Evolutionary conservation across 2,329 filamentous ascomycete genomes (phyloP).

Genomic region (Tolypocladium sp.): DNA sequence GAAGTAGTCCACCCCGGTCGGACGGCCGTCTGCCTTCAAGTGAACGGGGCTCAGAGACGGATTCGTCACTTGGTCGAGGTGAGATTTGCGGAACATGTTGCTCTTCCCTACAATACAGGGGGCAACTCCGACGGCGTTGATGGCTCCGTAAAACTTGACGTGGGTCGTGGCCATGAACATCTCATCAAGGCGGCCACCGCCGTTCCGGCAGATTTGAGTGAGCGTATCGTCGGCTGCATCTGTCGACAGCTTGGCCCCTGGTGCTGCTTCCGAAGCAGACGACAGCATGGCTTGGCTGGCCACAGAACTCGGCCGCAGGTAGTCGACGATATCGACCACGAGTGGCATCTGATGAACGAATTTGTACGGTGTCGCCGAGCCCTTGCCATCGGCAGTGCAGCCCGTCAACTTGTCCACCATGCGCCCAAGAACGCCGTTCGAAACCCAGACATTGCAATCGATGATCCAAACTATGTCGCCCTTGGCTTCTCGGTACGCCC

Average conservation of each 20-base stretch:
- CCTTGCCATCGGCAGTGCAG: slow-evolving; percentile 35
- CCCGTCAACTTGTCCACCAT: slow-evolving; percentile 87
- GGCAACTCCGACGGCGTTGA: slow-evolving; percentile 84
- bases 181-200: slow-evolving; percentile 83
- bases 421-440: slow-evolving; percentile 65
- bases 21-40: slow-evolving; percentile 28
- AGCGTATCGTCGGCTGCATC: slow-evolving; percentile 12
- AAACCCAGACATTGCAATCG: slow-evolving; percentile 95
- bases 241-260: slow-evolving; percentile 15
- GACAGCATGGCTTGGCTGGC: slow-evolving; percentile 22
- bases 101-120: slow-evolving; percentile 95
- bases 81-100: slow-evolving; percentile 94
- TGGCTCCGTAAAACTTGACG: slow-evolving; percentile 95
- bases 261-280: slow-evolving; percentile 20
- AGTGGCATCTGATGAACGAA: slow-evolving; percentile 93
- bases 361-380: slow-evolving; percentile 57
- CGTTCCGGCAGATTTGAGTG: slow-evolving; percentile 27
- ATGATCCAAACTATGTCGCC: slow-evolving; percentile 89
- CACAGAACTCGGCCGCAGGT: slow-evolving; percentile 7
- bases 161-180: slow-evolving; percentile 90
- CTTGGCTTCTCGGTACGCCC: slow-evolving; percentile 80
- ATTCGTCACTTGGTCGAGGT: slow-evolving; percentile 67
- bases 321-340: slow-evolving; percentile 60
- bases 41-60: slow-evolving; percentile 34
- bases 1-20: slow-evolving; percentile 80